Evolutionary conservation across 768 basidiomycete genomes (phyloP), one percentile per base, ranked within the genome.

Genomic region (Boletus sp.): DNA sequence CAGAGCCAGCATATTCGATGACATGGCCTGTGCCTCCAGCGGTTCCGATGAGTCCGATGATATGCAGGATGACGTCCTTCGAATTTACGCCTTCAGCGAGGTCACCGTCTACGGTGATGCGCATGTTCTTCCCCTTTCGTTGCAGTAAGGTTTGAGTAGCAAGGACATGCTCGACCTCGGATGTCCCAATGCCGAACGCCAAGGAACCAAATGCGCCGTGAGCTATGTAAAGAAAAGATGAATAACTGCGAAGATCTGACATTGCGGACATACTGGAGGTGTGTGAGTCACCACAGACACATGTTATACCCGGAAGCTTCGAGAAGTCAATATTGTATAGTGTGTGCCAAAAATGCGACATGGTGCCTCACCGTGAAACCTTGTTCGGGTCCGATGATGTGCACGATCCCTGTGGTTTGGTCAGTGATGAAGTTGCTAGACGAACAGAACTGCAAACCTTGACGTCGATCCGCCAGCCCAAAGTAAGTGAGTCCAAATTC

Each of bases 201-300:
- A 95, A 81, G 47, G 93, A 92, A 47, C 93, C 93, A 68, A 95
- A 95, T 3, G 93, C 93, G 48, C 93, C 93, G 69, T 95, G 93
- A 12, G 93, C 89, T 91, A 42, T 41, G 36, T 18, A 46, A 52
- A 50, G 12, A 28, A 35, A 17, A 8, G 10, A 32, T 67, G n/a
- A 60, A 46, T 32, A 15, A 41, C 28, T 50, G 24, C 11, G 17
- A 41, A 33, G n/a, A 18, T 28, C 8, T 46, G 12, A 58, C 32
- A 42, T 45, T 33, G 52, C 5, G 52, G 42, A 76, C 87, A 64
- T 68, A 90, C 90, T 95, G 40, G 92, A 92, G 28, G 93, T 94
- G 76, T 94, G 93, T 5, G 92, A 94, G 75, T 94, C 93, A 69
- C 93, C 93, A 64, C 93, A 95, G 51, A 94, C 93, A 66, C 87